Evolutionary conservation across 2,329 filamentous ascomycete genomes (phyloP), one percentile per base, ranked within the genome.

Genomic region (Exophiala calicioides): DNA sequence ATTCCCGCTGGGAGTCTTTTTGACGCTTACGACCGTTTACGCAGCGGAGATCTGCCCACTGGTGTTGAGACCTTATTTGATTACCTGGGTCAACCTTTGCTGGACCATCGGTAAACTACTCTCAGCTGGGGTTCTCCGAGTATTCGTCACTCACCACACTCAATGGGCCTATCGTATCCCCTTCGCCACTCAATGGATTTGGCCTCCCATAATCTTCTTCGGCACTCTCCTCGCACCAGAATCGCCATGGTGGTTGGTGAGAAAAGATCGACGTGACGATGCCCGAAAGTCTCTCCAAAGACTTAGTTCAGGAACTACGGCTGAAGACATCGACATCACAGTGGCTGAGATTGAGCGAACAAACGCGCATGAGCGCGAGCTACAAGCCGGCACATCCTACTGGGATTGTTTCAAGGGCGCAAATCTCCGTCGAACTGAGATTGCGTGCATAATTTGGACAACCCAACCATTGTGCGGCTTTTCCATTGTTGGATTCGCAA

Each of bases 401-500:
- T 37, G 57, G 15, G 65, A 68, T 37, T 65, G 63, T 52, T 64
- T 67, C 50, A 62, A 60, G 30, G 63, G 64, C 3, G 57, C 50
- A 13, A 58, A 68, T 27, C 58, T 63, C 8, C 68, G 71, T 2
- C 65, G 71, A 7, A 73, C 70, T 4, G 71, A 73, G 51, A 67
- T 73, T 19, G 63, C 63, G 10, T 68, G 62, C 55, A 55, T 65
- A 21, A 62, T 62, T n/a, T 73, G 67, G 66, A 52, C 63, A 3
- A 62, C 64, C 7, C 82, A 86, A 58, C 81, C 82, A 13, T 68
- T 84, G 2, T 79, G 76, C 41, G 81, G 82, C 16, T 80, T 81
- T 53, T 79, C 81, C 12, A 77, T 85, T 55, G 80, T 82, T 41
- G 79, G 79, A 42, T 86, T 82, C 56, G 81, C 52, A 15, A 84